Evolutionary conservation across 2,329 filamentous ascomycete species (phyloP).

Genomic region (Fusarium cicatricum): DNA sequence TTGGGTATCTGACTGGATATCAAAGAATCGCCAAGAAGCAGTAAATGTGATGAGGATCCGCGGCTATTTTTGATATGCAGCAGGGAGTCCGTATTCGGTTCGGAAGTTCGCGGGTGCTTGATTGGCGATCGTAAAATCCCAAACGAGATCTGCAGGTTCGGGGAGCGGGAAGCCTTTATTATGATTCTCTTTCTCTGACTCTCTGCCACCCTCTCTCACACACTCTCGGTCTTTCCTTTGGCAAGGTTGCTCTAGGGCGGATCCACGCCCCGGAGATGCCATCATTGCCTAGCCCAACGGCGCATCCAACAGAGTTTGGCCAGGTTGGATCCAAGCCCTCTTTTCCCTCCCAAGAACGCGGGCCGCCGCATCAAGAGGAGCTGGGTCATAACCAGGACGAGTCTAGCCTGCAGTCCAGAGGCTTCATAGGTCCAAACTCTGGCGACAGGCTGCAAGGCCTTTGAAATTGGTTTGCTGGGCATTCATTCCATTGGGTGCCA

Average conservation of each 20-base stretch:
- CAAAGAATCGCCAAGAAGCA: conserved; percentile 7
- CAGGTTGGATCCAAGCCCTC: neutral
- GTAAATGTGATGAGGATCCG: conserved; percentile 36
- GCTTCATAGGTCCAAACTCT: conserved; percentile 3
- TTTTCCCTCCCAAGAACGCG: neutral
- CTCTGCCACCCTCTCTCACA: neutral
- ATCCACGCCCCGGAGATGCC: conserved; percentile 10
- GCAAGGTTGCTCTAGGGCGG: neutral
- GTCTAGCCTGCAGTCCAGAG: neutral
- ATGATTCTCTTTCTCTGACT: neutral
- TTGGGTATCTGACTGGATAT: neutral
- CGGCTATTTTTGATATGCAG: conserved; percentile 30
- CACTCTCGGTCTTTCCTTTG: too few species aligned
- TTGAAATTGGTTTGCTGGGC: neutral
- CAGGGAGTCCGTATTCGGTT: conserved; percentile 2
- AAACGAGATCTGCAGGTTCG: conserved; percentile 19
- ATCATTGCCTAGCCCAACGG: conserved; percentile 19
- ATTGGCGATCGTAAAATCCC: conserved; percentile 20
- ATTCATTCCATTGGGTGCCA: neutral
- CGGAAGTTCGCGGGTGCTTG: conserved; percentile 30
- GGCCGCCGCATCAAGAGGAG: neutral
- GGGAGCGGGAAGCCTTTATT: conserved; percentile 12
- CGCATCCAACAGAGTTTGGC: conserved; percentile 4
- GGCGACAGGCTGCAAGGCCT: neutral
- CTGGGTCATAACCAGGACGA: neutral